Percentiles rank a stretch among this genome's conserved stretches.
These are phyloP conservation scores for Akanthomyces lecanii DNA, from an alignment of 2,329 filamentous ascomycete genomes.

Conservation along the genomic window DNA sequence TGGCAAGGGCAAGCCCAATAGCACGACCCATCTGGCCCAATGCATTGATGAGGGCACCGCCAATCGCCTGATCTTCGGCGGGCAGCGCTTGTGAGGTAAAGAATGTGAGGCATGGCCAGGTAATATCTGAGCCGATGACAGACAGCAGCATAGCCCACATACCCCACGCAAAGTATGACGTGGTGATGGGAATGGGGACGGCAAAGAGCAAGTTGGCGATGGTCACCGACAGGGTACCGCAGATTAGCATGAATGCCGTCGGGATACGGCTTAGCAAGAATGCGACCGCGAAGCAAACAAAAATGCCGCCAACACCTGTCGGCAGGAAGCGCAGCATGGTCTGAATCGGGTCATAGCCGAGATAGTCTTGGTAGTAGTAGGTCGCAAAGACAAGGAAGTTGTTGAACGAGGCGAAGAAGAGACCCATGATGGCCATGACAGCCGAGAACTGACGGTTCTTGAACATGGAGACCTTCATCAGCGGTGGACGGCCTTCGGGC, in stretches of 20 bases:
- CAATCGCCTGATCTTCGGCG: constrained; percentile 60
- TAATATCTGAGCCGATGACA: constrained; percentile 62
- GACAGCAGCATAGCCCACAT: constrained; percentile 62
- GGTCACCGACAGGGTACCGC: constrained; percentile 53
- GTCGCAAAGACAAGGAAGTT: constrained; percentile 64
- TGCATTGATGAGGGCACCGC: constrained; percentile 64
- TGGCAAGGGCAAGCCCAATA: constrained; percentile 61
- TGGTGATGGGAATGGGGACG: constrained; percentile 55
- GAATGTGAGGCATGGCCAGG: constrained; percentile 61
- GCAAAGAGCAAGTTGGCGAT: constrained; percentile 59
- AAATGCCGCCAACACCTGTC: constrained; percentile 55
- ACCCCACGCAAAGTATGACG: constrained; percentile 64
- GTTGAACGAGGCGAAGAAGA: constrained; percentile 66
- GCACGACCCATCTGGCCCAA: constrained; percentile 62
- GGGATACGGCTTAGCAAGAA: constrained; percentile 54
- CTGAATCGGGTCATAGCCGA: constrained; percentile 56
- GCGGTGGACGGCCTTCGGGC: constrained; percentile 40
- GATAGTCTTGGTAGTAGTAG: constrained; percentile 67
- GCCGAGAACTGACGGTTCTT: constrained; percentile 55
- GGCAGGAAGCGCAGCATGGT: constrained; percentile 67
- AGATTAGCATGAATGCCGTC: constrained; percentile 53
- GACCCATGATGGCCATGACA: constrained; percentile 59
- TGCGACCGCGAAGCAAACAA: constrained; percentile 54
- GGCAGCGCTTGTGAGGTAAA: constrained; percentile 62
- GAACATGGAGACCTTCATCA: constrained; percentile 67